Base-by-base conservation (phyloP, 1,284 basidiomycete species). In the Pterula multifida region DNA sequence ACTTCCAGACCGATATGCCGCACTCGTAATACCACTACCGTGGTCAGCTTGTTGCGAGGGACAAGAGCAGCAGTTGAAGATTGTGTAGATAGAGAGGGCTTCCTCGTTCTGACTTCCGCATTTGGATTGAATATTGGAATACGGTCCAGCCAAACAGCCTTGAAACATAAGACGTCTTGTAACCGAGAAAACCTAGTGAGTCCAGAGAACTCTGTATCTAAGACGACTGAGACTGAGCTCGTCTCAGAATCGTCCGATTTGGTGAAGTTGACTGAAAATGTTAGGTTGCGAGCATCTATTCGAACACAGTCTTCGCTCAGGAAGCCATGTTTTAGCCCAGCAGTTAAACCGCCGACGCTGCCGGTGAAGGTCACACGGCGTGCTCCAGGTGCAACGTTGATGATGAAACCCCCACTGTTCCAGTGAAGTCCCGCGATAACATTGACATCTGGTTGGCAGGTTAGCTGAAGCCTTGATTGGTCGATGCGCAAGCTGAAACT, bases 401-500 rank as follows among this genome's bases (percentile, higher is more conserved):
- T 63, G 35, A 91, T 68, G 59, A 95, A 92, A 0, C 91, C 91
- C 32, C 92, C 92, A 56, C 86, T 93, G 53, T 93, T 83, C 92
- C 92, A 96, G 48, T 88, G 78, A 26, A 95, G 62, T 1, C 83
- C 84, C 17, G 87, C 88, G 36, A 87, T 75, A 13, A 94, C 91
- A 56, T 92, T 90, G 47, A 90, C 90, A 58, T 92, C 89, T 0
- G 90, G 88, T 51, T 83, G 81, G 57, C 92, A 95, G 1, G 85
- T 90, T 23, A 96, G 68, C 50, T 87, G 81, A 44, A 96, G 71
- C 51, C 76, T 81, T 1, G 92, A 95, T 56, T 85, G 77, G 60
- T 95, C 90, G 55, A 96, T 93, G 22, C 88, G 86, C 23, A 96
- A 71, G 55, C 88, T 90, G 65, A 94, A 76, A 52, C 78, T 86